These are phyloP conservation scores for Sugiyamaella valdiviana DNA, from an alignment of 805 yeast species.

Conservation along the genomic window DNA sequence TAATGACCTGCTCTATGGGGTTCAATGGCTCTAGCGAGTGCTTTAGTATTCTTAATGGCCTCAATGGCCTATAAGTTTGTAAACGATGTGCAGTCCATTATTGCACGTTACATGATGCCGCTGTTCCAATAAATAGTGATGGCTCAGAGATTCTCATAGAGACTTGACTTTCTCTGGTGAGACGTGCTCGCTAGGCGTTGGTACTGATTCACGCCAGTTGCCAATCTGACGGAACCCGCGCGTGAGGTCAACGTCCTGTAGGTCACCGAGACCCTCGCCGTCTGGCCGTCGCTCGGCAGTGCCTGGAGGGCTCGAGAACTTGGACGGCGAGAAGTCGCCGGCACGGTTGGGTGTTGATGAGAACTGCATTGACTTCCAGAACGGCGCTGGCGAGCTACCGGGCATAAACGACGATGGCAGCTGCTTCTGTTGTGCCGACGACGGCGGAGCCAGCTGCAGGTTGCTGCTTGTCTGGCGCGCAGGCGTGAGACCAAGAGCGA, in stretches of 20 bases:
- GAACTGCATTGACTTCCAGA: slow-evolving; percentile 88
- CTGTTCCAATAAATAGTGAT: neutral
- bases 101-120: neutral
- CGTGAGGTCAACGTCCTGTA: slow-evolving; percentile 43
- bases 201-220: slow-evolving; percentile 21
- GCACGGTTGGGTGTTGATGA: slow-evolving; percentile 24
- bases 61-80: too few relatives aligned
- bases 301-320: slow-evolving; percentile 26
- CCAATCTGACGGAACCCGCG: slow-evolving; percentile 37
- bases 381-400: slow-evolving; percentile 71
- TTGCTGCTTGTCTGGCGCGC: slow-evolving; percentile 24
- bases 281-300: slow-evolving; percentile 6
- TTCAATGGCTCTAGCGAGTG: too few relatives aligned
- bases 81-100: too few relatives aligned
- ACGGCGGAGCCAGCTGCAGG: slow-evolving; percentile 34
- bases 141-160: too few relatives aligned
- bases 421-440: slow-evolving; percentile 31
- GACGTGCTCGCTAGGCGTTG: slow-evolving; percentile 12
- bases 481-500: slow-evolving; percentile 15
- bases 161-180: slow-evolving; percentile 13
- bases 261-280: slow-evolving; percentile 35
- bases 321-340: slow-evolving; percentile 27
- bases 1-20: too few relatives aligned
- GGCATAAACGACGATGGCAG: slow-evolving; percentile 41
- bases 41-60: too few relatives aligned